Evolutionary conservation across 2,329 filamentous ascomycete species (phyloP).

Genomic region (Pleoardoris graminearum): DNA sequence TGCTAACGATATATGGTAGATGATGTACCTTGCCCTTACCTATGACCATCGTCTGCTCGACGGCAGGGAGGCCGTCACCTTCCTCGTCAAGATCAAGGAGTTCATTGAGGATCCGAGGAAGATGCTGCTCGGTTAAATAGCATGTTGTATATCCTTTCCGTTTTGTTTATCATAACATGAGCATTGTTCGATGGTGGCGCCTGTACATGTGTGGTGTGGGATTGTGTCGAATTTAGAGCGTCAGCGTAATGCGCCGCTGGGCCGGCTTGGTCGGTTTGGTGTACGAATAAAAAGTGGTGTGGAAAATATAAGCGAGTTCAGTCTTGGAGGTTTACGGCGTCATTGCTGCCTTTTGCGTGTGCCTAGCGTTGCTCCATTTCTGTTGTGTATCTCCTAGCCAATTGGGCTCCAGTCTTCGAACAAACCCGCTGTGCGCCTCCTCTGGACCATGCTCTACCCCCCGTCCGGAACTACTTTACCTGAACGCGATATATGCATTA

Average conservation of each 20-base stretch:
- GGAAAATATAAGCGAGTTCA: not conserved
- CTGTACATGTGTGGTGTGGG: constrained; percentile 1
- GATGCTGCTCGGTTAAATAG: constrained; percentile 68
- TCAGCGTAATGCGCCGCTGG: constrained; percentile 4
- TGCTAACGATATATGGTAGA: constrained; percentile 51
- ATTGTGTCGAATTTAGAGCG: not conserved
- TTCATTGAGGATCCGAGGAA: constrained; percentile 93
- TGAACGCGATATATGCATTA: too few species aligned
- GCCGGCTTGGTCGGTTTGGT: not conserved
- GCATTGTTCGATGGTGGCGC: not conserved
- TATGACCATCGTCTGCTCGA: constrained; percentile 97
- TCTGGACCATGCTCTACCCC: too few species aligned
- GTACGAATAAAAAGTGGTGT: not conserved
- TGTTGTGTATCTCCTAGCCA: too few species aligned
- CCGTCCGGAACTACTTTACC: too few species aligned
- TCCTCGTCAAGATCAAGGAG: constrained; percentile 95
- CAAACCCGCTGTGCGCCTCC: too few species aligned
- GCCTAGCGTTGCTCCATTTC: not conserved
- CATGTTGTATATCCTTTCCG: not conserved
- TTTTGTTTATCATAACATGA: not conserved
- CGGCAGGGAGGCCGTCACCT: constrained; percentile 92
- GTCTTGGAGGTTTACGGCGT: not conserved
- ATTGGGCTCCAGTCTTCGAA: too few species aligned
- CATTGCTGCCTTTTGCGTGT: not conserved
- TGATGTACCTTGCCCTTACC: constrained; percentile 98